Base-by-base conservation (phyloP, 768 basidiomycete species). In the Scleroderma bovista region DNA sequence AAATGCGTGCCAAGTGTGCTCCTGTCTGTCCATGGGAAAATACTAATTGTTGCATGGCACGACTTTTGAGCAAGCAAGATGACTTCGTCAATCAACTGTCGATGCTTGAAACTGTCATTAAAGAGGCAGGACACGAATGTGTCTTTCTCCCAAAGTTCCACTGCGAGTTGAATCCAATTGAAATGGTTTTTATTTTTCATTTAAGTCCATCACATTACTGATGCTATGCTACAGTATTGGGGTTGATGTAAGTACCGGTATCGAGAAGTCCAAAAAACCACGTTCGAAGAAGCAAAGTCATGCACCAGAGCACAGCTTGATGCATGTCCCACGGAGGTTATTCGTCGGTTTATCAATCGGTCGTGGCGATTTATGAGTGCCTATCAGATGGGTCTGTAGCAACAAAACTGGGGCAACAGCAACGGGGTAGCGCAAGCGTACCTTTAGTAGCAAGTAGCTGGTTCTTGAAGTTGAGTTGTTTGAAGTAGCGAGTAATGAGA, bases 121-220 rank as follows among this genome's bases (percentile, higher is more conserved):
- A 55, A 34, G 39, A 40, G 2, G 50, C 57, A 9, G 68, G 68
- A 1, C 63, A 69, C 46, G 13, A 47, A 16, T 65, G 62, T 22
- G 51, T 64, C 4, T 70, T 72, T 45, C 51, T 66, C 0, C 68
- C 61, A 1, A 72, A 72, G 54, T 72, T 68, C 41, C 65, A 72
- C 29, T 69, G 67, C 47, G 63, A 72, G 50, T 52, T 71, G 0
- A 72, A 72, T 45, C 62, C 62, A 16, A 56, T 71, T 19, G n/a
- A 40, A 19, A 40, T 40, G 39, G 39, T 40, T 5, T 19, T 7
- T 32, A 40, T 39, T 36, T 40, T 51, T 26, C n/a, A n/a, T 29
- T 4, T 29, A 29, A 29, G 4, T 29, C 26, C 9, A 5, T 4
- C 26, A 29, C 9, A 29, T 29, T 9, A 29, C 26, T 29, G 9